Evolutionary conservation across 2,329 filamentous ascomycete species (phyloP), one percentile per base, ranked within the genome.

Genomic region (Diaporthe aspalathi): DNA sequence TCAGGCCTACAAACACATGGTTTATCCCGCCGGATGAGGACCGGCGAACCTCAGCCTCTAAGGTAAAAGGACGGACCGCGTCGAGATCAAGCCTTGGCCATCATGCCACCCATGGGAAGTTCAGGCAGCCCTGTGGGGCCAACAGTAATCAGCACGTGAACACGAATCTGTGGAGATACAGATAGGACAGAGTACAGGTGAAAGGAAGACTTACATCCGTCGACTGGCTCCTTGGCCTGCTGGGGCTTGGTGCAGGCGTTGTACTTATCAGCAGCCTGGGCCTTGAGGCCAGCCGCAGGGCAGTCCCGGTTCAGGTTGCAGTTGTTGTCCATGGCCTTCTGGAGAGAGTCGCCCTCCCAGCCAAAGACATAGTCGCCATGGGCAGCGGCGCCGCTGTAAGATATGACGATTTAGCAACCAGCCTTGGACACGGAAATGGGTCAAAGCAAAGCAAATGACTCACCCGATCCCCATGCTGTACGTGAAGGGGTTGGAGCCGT

Each of bases 321-420:
- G 73, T 74, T 75, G 74, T 81, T 82, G 78, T 85, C 83, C 83
- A 85, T 84, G 75, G 83, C 82, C 78, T 79, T 83, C 77, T 87
- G 85, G 57, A 87, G 81, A 12, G 82, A 78, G 76, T 86, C 79
- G 72, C 80, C 83, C 76, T 86, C 83, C 85, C 85, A 86, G 70
- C 85, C 85, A 76, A 87, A 87, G 73, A 87, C 77, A 76, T 87
- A 87, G 77, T 87, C 85, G 29, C 84, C 85, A 77, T 87, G 84
- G 24, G 84, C 85, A 5, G 84, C 84, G 29, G 83, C 80, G 38
- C 85, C 85, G 47, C 82, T 82, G 2, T 38, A 9, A 62, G 52
- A 57, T 1, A 11, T 2, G 11, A 7, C 3, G 8, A 4, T n/a
- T 65, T 27, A 65, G 60, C 60, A 40, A 22, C 38, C 32, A 17